These are phyloP conservation scores for Kockiozyma suomiensis DNA, from an alignment of 805 yeast genomes.

Conservation along the genomic window DNA sequence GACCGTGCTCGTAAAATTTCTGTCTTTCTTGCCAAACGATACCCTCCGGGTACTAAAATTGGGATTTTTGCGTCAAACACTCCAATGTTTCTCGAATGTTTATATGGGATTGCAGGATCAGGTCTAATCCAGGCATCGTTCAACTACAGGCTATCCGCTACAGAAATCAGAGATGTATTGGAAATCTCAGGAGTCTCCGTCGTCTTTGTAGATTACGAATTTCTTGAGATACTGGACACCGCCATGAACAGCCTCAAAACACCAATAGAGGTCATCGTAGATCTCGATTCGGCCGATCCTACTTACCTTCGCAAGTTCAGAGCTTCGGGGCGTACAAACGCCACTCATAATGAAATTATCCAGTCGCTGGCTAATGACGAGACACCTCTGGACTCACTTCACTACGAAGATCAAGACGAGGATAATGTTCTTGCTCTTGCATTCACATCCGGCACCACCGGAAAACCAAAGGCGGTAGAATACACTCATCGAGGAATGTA, in stretches of 20 bases:
- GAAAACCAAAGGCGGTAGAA: slow-evolving; percentile 46
- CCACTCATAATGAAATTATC: slow-evolving; percentile 21
- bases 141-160: slow-evolving; percentile 41
- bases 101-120: slow-evolving; percentile 42
- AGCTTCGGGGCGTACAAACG: neutral
- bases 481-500: slow-evolving; percentile 44
- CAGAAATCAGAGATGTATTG: slow-evolving; percentile 40
- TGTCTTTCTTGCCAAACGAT: slow-evolving; percentile 37
- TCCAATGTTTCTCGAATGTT: slow-evolving; percentile 44
- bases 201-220: slow-evolving; percentile 25
- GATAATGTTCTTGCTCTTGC: slow-evolving; percentile 31
- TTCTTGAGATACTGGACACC: slow-evolving; percentile 22
- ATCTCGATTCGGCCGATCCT: slow-evolving; percentile 28
- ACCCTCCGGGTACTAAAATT: slow-evolving; percentile 33
- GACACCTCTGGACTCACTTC: slow-evolving; percentile 20
- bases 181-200: slow-evolving; percentile 36
- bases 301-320: slow-evolving; percentile 14
- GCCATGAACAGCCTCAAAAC: slow-evolving; percentile 24
- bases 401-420: slow-evolving; percentile 33
- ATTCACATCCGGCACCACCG: slow-evolving; percentile 46
- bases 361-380: neutral
- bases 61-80: slow-evolving; percentile 44
- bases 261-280: slow-evolving; percentile 27
- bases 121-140: slow-evolving; percentile 43
- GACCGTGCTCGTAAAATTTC: slow-evolving; percentile 41